A percentile compares a stretch with the other conserved stretches of the same genome.
These are phyloP conservation scores for Claviceps sorghi DNA, from an alignment of 2,329 filamentous ascomycete genomes.

Conservation along the genomic window DNA sequence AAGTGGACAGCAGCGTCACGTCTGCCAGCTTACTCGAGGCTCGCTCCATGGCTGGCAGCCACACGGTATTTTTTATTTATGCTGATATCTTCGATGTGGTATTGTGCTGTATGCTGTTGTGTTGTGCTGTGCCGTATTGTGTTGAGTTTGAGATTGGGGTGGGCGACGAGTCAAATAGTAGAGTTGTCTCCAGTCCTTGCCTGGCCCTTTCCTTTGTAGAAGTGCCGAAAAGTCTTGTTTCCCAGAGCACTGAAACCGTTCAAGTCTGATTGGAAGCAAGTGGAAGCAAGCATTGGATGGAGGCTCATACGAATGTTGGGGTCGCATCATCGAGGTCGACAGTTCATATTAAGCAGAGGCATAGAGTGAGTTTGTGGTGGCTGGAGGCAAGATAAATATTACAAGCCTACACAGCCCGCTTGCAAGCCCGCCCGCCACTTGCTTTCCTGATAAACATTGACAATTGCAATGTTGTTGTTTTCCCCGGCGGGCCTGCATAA, in stretches of 20 bases:
- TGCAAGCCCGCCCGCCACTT: background rate
- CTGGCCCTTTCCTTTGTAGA: background rate
- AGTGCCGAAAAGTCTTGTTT: background rate
- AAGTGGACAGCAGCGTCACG: background rate
- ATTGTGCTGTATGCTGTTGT: background rate
- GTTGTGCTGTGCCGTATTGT: background rate
- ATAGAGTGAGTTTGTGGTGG: background rate
- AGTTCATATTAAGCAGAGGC: background rate
- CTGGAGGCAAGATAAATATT: constrained; percentile 1
- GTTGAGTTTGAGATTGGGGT: background rate
- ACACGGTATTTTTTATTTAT: background rate
- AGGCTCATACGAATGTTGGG: background rate
- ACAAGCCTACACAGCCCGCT: background rate
- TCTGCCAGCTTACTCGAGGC: constrained; percentile 9
- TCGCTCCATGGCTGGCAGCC: constrained; percentile 19
- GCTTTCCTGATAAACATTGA: background rate
- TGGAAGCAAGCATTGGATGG: background rate
- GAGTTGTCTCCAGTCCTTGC: background rate
- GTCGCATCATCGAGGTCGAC: background rate
- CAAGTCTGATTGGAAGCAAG: background rate
- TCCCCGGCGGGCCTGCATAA: background rate
- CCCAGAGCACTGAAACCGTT: background rate
- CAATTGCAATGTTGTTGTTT: background rate
- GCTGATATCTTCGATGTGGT: background rate
- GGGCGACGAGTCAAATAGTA: background rate